Conservation (phyloP, 345 rosid genomes). For the Excoecaria agallocha region DNA sequence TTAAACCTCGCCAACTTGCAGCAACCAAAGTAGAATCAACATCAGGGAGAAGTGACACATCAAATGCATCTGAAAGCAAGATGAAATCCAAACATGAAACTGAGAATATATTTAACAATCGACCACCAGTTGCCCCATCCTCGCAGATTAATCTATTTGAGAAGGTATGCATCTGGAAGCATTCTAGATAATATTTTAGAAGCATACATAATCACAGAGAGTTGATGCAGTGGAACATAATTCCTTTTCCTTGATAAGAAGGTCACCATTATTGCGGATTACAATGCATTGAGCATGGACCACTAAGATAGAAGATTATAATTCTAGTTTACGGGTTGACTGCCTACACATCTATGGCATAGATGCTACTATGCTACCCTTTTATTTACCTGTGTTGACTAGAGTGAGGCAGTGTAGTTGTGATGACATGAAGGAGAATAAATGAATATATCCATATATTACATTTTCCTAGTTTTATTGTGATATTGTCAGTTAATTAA, state of each 20-base stretch:
- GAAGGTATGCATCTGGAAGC: constrained; percentile 48
- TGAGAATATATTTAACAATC: constrained; percentile 17
- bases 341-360: not conserved
- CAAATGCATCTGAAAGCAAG: constrained; percentile 26
- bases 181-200: not conserved
- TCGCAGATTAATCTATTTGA: constrained; percentile 69
- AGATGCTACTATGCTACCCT: not conserved
- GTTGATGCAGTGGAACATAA: not conserved
- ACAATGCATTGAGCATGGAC: not conserved
- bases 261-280: not conserved
- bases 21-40: constrained; percentile 31
- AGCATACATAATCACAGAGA: not conserved
- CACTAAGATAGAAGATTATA: not conserved
- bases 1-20: constrained; percentile 20
- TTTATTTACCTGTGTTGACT: not conserved
- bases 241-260: not conserved
- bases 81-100: constrained; percentile 17
- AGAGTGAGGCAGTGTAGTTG: not conserved
- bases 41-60: constrained; percentile 14
- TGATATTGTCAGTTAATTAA: not conserved
- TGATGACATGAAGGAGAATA: not conserved
- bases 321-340: not conserved
- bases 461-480: not conserved
- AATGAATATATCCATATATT: not conserved
- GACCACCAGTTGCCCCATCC: constrained; percentile 20